phyloP scores from a whole-genome alignment of 2,329 filamentous ascomycete genomes.

The Sphaerulina populicola region DNA sequence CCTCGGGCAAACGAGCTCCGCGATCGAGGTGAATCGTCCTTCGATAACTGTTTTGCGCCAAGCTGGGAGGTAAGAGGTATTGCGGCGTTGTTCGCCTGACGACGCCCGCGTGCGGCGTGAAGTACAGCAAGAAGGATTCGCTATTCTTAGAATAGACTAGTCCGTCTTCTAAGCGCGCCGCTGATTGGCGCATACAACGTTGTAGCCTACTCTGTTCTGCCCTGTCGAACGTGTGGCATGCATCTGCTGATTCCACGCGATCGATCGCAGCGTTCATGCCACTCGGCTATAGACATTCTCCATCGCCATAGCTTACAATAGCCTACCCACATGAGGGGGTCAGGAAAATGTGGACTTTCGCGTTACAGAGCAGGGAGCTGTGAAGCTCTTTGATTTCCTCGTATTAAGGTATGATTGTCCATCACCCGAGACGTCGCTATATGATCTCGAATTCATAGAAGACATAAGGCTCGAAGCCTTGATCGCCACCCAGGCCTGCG shows the following conservation, averaged over 20 bases:
- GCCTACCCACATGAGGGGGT: background rate
- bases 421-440: slow-evolving; percentile 27
- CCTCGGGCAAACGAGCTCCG: too few species aligned
- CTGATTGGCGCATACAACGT: too few species aligned
- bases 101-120: slow-evolving; percentile 4
- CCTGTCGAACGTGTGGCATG: too few species aligned
- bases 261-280: background rate
- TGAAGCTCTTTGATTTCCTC: background rate
- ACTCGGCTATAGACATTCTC: too few species aligned
- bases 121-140: background rate
- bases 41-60: background rate
- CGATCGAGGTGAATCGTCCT: background rate
- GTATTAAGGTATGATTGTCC: background rate
- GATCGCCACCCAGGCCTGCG: slow-evolving; percentile 58
- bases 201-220: too few species aligned
- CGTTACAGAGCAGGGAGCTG: background rate
- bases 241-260: background rate
- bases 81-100: background rate
- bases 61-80: background rate
- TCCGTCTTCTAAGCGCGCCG: too few species aligned
- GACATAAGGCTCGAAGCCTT: slow-evolving; percentile 91
- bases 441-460: slow-evolving; percentile 88
- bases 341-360: background rate
- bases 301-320: too few species aligned
- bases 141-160: background rate